These are phyloP conservation scores for Termitomyces sp. DNA, from an alignment of 768 basidiomycete species.

Conservation along the genomic window DNA sequence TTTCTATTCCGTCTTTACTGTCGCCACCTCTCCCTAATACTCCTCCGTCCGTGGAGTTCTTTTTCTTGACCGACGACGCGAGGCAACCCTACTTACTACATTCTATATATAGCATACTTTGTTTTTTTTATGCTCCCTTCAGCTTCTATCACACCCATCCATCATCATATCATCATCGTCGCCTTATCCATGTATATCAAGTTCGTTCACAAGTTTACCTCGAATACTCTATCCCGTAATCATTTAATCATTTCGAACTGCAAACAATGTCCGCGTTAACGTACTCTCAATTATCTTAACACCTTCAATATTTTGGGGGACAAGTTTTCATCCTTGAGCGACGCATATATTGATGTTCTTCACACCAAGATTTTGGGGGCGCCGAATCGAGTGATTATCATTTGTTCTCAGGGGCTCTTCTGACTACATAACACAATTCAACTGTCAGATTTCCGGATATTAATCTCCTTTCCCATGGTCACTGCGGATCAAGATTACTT, in stretches of 20 bases:
- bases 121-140: conserved; percentile 7
- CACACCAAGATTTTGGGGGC: background rate
- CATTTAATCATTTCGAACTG: background rate
- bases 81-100: background rate
- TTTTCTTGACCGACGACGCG: background rate
- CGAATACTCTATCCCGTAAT: background rate
- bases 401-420: no score
- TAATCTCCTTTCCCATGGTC: no score
- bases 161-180: background rate
- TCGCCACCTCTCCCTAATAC: conserved; percentile 2
- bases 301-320: background rate
- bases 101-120: conserved; percentile 8
- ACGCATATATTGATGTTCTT: background rate
- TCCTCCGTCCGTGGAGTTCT: background rate
- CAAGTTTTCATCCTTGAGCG: background rate
- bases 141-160: background rate
- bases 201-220: background rate
- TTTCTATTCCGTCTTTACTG: conserved; percentile 5
- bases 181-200: conserved; percentile 7
- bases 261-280: background rate
- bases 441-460: no score
- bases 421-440: no score
- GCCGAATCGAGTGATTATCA: background rate
- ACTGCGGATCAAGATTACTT: background rate
- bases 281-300: background rate